Evolutionary conservation across 164 flowering plant species (phyloP).

Genomic region (Dillenia turbinata): DNA sequence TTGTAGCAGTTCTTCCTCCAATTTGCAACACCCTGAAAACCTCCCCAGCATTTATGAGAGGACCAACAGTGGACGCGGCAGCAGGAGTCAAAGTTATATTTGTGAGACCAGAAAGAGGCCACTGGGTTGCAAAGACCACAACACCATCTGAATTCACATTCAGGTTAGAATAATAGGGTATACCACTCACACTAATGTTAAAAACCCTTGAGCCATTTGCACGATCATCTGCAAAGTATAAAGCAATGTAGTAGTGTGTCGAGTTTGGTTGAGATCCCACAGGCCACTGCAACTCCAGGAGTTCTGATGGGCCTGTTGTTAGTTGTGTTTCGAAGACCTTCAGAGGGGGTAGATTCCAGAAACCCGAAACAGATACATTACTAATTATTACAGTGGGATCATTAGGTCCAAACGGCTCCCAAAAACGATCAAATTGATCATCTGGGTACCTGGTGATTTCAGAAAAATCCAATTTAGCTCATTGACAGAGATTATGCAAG

Average conservation of each 20-base stretch:
- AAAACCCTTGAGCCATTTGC: slow-evolving; percentile 33
- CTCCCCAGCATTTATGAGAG: slow-evolving; percentile 88
- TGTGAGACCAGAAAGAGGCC: slow-evolving; percentile 80
- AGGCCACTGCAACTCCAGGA: slow-evolving; percentile 73
- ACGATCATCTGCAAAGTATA: slow-evolving; percentile 61
- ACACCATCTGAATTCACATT: slow-evolving; percentile 47
- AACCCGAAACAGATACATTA: slow-evolving; percentile 47
- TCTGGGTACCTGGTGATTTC: slow-evolving; percentile 71
- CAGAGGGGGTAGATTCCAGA: slow-evolving; percentile 88
- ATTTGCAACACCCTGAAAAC: slow-evolving; percentile 44
- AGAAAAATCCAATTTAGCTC: not conserved
- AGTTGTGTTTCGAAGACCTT: slow-evolving; percentile 61
- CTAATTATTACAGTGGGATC: slow-evolving; percentile 22
- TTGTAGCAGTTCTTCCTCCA: slow-evolving; percentile 67
- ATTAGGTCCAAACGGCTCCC: slow-evolving; percentile 58
- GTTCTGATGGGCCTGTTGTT: slow-evolving; percentile 19
- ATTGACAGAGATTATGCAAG: no score
- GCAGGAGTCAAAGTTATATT: slow-evolving; percentile 56
- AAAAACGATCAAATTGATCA: slow-evolving; percentile 76
- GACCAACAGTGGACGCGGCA: slow-evolving; percentile 44
- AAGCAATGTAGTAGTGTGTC: slow-evolving; percentile 64
- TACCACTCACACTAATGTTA: slow-evolving; percentile 46
- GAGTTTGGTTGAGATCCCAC: slow-evolving; percentile 46
- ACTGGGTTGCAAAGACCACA: slow-evolving; percentile 57
- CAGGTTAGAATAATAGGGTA: slow-evolving; percentile 42